phyloP scores from a whole-genome alignment of 139 green algal genomes.

The Zygnema cylindricum region DNA sequence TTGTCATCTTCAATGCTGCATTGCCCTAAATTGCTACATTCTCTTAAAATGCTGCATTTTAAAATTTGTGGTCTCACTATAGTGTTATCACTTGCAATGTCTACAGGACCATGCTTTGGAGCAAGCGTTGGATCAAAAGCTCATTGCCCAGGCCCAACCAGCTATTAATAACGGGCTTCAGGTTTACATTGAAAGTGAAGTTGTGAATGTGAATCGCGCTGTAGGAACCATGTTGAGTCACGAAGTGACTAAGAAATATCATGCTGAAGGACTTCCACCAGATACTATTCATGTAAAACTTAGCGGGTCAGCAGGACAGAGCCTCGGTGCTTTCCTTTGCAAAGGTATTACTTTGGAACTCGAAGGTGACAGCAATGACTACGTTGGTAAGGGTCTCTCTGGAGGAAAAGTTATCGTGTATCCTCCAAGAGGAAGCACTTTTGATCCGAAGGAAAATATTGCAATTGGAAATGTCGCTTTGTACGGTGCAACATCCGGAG shows the following conservation, averaged over 20 bases:
- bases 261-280: conserved; percentile 75
- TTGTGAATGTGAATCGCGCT: conserved; percentile 83
- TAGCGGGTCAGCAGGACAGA: conserved; percentile 87
- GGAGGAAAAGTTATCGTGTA: conserved; percentile 59
- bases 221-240: conserved; percentile 90
- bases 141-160: conserved; percentile 77
- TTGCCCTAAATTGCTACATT: too few relatives aligned
- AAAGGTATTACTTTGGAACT: conserved; percentile 85
- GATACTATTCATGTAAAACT: conserved; percentile 90
- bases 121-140: conserved; percentile 78
- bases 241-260: conserved; percentile 58
- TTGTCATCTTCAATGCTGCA: too few relatives aligned
- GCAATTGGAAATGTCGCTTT: conserved; percentile 94
- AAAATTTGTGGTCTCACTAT: too few relatives aligned
- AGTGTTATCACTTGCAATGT: too few relatives aligned
- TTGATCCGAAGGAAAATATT: conserved; percentile 85
- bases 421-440: conserved; percentile 66
- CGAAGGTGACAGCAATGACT: conserved; percentile 94
- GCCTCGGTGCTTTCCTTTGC: conserved; percentile 83
- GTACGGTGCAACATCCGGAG: conserved; percentile 87
- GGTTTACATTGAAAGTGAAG: conserved; percentile 78
- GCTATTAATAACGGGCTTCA: conserved; percentile 69
- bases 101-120: conserved; percentile 90
- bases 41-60: too few relatives aligned
- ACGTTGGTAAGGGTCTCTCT: conserved; percentile 89